phyloP scores from a whole-genome alignment of 768 basidiomycete species.

The Xerocomus spinulosus region DNA sequence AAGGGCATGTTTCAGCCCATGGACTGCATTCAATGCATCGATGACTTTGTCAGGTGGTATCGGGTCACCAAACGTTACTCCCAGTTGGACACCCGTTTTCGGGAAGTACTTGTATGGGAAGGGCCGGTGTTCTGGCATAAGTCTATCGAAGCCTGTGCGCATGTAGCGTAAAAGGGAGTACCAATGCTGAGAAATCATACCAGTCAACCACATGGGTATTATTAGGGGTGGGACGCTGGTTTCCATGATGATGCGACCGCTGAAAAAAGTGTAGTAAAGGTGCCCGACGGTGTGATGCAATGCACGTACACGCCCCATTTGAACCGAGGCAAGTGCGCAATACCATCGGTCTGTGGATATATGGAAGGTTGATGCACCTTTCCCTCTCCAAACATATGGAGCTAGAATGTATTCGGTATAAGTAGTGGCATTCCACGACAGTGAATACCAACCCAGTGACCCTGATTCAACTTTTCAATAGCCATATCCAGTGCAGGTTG shows the following conservation, averaged over 20 bases:
- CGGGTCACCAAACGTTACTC: conserved; percentile 78
- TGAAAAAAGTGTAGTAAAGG: conserved; percentile 27
- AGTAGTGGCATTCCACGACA: background rate
- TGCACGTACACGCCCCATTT: conserved; percentile 92
- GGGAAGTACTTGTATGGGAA: conserved; percentile 75
- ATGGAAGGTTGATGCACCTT: conserved; percentile 72
- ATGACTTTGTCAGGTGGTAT: conserved; percentile 43
- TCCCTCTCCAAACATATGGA: conserved; percentile 90
- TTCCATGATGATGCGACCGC: conserved; percentile 81
- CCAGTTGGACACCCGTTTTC: conserved; percentile 54
- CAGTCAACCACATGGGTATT: conserved; percentile 93
- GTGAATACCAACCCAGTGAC: conserved; percentile 69
- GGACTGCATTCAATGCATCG: conserved; percentile 14
- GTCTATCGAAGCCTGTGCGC: conserved; percentile 65
- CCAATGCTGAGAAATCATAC: conserved; percentile 30
- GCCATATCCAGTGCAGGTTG: conserved; percentile 85
- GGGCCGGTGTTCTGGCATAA: conserved; percentile 84
- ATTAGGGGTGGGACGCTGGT: conserved; percentile 62
- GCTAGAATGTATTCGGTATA: conserved; percentile 39
- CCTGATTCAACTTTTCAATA: conserved; percentile 71
- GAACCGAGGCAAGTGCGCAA: conserved; percentile 62
- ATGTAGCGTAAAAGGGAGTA: background rate
- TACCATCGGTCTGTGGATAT: conserved; percentile 42
- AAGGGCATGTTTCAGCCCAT: background rate
- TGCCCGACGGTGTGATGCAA: background rate